These are phyloP conservation scores for Chrysanthemum makinoi DNA, from an alignment of 129 eudicot species.

Conservation along the genomic window DNA sequence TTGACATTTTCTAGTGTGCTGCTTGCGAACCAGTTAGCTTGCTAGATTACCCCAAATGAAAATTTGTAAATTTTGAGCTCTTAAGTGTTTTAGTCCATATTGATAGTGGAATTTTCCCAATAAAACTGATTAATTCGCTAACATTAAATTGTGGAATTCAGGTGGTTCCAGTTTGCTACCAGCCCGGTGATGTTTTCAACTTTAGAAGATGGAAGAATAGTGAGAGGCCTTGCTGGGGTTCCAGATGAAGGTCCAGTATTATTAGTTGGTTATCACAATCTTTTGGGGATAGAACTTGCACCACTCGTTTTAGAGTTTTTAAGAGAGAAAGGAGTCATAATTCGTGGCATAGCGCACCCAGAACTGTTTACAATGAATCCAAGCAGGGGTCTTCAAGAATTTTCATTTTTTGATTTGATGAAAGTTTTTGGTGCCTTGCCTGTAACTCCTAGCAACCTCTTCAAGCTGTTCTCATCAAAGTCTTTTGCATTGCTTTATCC, in stretches of 20 bases:
- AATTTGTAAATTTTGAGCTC: neutral
- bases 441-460: conserved; percentile 62
- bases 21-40: neutral
- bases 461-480: conserved; percentile 59
- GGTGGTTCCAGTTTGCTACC: conserved; percentile 40
- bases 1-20: neutral
- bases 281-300: conserved; percentile 71
- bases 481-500: conserved; percentile 85
- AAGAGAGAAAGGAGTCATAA: conserved; percentile 53
- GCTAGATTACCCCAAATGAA: neutral
- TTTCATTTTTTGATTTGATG: conserved; percentile 48
- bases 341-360: conserved; percentile 88
- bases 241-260: conserved; percentile 84
- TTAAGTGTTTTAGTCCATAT: neutral
- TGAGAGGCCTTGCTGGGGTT: conserved; percentile 76
- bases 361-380: conserved; percentile 37
- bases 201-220: conserved; percentile 76
- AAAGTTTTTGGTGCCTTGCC: conserved; percentile 80
- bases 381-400: conserved; percentile 26
- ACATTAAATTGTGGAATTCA: conserved; percentile 32
- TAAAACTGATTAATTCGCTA: neutral
- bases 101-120: neutral
- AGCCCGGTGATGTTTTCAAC: conserved; percentile 81
- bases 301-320: conserved; percentile 58
- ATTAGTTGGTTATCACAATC: conserved; percentile 90